Evolutionary conservation across 148 eudicot species (phyloP).

Genomic region (Rhododendron henanense): DNA sequence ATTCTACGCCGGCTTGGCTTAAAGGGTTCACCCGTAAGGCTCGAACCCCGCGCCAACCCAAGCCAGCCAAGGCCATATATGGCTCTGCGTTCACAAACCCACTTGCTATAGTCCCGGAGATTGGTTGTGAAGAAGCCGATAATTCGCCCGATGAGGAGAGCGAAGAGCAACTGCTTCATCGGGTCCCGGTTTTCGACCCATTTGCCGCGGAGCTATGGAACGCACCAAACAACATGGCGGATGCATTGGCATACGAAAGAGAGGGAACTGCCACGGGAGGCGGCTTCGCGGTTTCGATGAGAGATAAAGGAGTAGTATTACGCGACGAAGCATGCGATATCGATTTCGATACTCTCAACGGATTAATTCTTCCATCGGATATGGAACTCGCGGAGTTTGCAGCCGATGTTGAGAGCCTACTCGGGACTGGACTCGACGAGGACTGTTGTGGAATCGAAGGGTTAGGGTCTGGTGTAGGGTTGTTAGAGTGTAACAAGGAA

Average conservation of each 20-base stretch:
- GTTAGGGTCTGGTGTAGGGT: constrained; percentile 10
- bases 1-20: constrained; percentile 55
- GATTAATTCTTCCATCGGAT: constrained; percentile 45
- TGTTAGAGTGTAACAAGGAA: background rate
- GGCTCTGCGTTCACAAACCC: constrained; percentile 6
- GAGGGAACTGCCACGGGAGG: background rate
- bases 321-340: constrained; percentile 12
- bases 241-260: background rate
- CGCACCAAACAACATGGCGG: constrained; percentile 8
- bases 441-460: constrained; percentile 61
- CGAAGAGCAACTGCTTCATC: constrained; percentile 63
- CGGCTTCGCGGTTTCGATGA: background rate
- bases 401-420: constrained; percentile 72
- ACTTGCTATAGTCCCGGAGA: constrained; percentile 55
- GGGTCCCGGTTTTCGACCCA: constrained; percentile 76
- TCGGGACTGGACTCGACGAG: constrained; percentile 74
- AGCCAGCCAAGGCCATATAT: background rate
- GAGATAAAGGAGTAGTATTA: background rate
- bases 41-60: constrained; percentile 56
- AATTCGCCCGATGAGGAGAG: constrained; percentile 28
- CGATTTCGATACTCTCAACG: constrained; percentile 19
- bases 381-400: constrained; percentile 79
- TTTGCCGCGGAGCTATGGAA: constrained; percentile 27
- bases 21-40: constrained; percentile 58
- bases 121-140: constrained; percentile 46